These are phyloP conservation scores for Tulasnella sp. DNA, from an alignment of 768 basidiomycete genomes.

Conservation along the genomic window DNA sequence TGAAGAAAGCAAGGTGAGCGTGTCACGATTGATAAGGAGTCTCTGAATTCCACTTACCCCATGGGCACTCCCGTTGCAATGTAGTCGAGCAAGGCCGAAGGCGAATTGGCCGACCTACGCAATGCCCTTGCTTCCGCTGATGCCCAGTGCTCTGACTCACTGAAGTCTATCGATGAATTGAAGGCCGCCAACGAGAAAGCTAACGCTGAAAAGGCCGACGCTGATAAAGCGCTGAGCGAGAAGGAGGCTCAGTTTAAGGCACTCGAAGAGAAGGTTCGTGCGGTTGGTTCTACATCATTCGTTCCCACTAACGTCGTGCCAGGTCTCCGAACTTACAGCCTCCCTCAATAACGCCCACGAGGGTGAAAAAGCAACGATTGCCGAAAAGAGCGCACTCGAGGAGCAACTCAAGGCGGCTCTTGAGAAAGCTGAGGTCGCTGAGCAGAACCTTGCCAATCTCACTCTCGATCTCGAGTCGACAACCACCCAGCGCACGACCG, in stretches of 20 bases:
- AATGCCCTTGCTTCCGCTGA: background rate
- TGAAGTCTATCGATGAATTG: background rate
- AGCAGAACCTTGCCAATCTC: background rate
- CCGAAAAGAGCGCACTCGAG: background rate
- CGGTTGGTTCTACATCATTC: background rate
- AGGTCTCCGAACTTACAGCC: background rate
- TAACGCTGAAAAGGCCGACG: background rate
- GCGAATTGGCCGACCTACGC: background rate
- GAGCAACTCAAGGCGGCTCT: background rate
- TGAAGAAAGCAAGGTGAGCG: background rate
- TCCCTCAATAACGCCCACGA: background rate
- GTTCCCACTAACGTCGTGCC: background rate
- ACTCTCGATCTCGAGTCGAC: background rate
- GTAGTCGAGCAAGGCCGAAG: background rate
- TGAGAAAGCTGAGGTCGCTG: background rate
- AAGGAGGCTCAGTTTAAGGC: background rate
- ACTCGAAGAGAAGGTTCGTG: background rate
- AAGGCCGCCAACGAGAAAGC: background rate
- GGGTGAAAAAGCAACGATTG: background rate
- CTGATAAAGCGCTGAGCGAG: background rate
- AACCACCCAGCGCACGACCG: background rate
- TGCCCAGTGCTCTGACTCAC: background rate
- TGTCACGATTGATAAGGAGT: background rate
- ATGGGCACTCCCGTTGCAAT: background rate
- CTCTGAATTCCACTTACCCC: background rate